phyloP scores from a whole-genome alignment of 495 filamentous ascomycete species.

The Immersiella caudata region DNA sequence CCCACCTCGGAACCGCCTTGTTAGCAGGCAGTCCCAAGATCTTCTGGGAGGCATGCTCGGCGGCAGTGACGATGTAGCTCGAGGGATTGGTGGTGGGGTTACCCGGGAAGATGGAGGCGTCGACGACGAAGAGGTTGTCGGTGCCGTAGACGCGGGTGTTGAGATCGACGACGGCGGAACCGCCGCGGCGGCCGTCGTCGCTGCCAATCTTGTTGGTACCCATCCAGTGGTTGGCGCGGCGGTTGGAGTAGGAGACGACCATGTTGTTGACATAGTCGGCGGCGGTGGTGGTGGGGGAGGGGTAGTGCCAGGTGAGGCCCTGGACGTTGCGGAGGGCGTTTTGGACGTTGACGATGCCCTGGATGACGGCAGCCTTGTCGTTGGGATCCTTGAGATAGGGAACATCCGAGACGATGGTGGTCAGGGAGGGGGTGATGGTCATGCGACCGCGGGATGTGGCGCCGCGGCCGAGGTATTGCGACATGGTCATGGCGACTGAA shows the following conservation, averaged over 20 bases:
- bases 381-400: constrained; percentile 59
- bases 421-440: constrained; percentile 60
- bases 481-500: constrained; percentile 59
- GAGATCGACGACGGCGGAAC: constrained; percentile 71
- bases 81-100: constrained; percentile 63
- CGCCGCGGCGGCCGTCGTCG: constrained; percentile 64
- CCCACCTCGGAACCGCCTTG: constrained; percentile 20
- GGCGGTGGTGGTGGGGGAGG: constrained; percentile 53
- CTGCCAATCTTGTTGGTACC: constrained; percentile 63
- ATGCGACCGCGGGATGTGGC: constrained; percentile 63
- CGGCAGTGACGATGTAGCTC: constrained; percentile 59
- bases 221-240: constrained; percentile 73
- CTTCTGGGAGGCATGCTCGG: constrained; percentile 54
- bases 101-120: constrained; percentile 66
- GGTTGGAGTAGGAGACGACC: constrained; percentile 55
- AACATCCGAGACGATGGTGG: constrained; percentile 54
- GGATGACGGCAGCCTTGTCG: constrained; percentile 55
- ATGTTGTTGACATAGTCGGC: constrained; percentile 57
- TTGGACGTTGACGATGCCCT: constrained; percentile 63
- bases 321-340: constrained; percentile 54
- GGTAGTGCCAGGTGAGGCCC: constrained; percentile 57
- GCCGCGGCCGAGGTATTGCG: constrained; percentile 67
- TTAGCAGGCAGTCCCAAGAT: constrained; percentile 51
- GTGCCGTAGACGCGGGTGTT: constrained; percentile 73
- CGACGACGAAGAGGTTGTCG: constrained; percentile 68